Evolutionary conservation across 2,329 filamentous ascomycete species (phyloP), one percentile per base, ranked within the genome.

Genomic region (Diaporthe capsici): DNA sequence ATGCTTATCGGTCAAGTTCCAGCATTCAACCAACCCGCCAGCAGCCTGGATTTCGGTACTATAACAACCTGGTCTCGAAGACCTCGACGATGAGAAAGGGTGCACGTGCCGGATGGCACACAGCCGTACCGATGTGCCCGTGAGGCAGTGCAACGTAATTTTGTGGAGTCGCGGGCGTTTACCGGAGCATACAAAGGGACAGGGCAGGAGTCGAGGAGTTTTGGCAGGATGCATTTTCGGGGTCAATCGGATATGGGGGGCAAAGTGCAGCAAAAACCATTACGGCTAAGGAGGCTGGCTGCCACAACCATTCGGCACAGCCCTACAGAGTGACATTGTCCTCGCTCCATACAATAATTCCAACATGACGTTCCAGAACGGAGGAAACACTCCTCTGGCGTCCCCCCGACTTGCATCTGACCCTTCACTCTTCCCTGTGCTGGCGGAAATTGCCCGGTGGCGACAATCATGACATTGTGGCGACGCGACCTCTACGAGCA

Each of bases 341-440:
- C 28, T 68, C 47, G 28, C 47, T 68, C 65, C 47, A 53, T 53
- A 39, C 65, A 53, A 13, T 68, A 68, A 68, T 68, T 39, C 22
- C 47, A 68, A 68, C 34, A 28, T 42, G 47, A 39, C 44, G 65
- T 68, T 53, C 65, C 65, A 68, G 65, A 53, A 68, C 20, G 65
- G 65, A 42, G 65, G 47, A 15, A 68, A 68, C n/a, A 68, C 65
- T 68, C 65, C 65, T 53, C 65, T 68, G 65, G 65, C 65, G 44
- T 53, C 65, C 65, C 44, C 60, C 65, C 31, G 63, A 68, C 34
- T 39, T 22, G n/a, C 22, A 53, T 22, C 47, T 53, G 47, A 25
- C 31, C 47, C n/a, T 39, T 39, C 22, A 20, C 9, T 22, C 17
- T 47, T 2, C 25, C 25, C 53, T 4, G 31, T 53, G 49, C 49